Evolutionary conservation across 129 eudicot species (phyloP).

Genomic region (Solidago caesia): DNA sequence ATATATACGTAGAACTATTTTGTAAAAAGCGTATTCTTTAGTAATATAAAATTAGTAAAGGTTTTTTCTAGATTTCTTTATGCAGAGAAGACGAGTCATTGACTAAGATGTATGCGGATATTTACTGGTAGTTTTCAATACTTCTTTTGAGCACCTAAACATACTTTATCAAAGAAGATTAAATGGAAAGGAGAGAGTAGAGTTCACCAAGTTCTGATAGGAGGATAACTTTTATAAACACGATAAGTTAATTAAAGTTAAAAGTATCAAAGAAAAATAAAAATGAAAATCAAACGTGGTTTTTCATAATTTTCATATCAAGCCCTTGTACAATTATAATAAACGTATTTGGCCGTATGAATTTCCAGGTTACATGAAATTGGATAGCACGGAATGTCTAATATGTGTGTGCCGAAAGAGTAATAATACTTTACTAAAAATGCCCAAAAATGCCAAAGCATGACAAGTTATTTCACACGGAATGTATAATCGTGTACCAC

Average conservation of each 20-base stretch:
- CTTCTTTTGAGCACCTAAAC: too few relatives aligned
- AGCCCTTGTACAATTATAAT: neutral
- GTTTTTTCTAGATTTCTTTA: too few relatives aligned
- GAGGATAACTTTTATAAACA: neutral
- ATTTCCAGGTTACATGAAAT: neutral
- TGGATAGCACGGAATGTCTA: neutral
- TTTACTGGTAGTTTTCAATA: too few relatives aligned
- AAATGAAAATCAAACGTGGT: neutral
- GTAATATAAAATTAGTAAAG: too few relatives aligned
- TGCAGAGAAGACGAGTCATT: too few relatives aligned
- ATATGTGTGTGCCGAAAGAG: neutral
- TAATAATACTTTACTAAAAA: neutral
- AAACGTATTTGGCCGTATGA: neutral
- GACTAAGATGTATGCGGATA: too few relatives aligned
- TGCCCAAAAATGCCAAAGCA: neutral
- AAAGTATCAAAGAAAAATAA: neutral
- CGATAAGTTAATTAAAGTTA: neutral
- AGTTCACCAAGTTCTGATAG: too few relatives aligned
- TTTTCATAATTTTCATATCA: neutral
- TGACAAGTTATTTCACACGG: too few relatives aligned
- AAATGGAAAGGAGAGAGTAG: too few relatives aligned
- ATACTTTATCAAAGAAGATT: too few relatives aligned
- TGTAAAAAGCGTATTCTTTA: too few relatives aligned
- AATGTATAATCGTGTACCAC: neutral
- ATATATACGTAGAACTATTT: too few relatives aligned